phyloP scores from a whole-genome alignment of 1,139 yeast genomes.

The Hansenula lynferdii region DNA sequence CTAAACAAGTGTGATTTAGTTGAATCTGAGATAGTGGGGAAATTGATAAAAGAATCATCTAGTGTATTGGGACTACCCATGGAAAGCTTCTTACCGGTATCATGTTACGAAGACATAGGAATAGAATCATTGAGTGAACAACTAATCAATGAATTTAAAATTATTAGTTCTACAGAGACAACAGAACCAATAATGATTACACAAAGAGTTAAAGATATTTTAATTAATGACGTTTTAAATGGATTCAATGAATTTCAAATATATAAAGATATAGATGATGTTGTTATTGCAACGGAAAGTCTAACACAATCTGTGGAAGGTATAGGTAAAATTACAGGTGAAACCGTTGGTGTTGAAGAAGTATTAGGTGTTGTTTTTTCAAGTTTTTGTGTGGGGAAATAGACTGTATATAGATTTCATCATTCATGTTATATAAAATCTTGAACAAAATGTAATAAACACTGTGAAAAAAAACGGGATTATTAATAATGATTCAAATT shows the following conservation, averaged over 20 bases:
- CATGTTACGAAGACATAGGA: slow-evolving; percentile 61
- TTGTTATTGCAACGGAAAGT: slow-evolving; percentile 79
- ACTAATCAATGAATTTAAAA: slow-evolving; percentile 42
- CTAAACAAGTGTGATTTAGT: slow-evolving; percentile 63
- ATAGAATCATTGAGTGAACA: slow-evolving; percentile 37
- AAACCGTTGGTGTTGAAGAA: slow-evolving; percentile 85
- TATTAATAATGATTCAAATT: not conserved
- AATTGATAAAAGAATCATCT: slow-evolving; percentile 23
- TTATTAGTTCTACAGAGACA: slow-evolving; percentile 41
- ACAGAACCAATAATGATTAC: slow-evolving; percentile 69
- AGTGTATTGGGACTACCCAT: slow-evolving; percentile 22
- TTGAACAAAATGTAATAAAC: not conserved
- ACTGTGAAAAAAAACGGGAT: not conserved
- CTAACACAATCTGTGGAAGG: slow-evolving; percentile 76
- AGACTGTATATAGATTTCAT: not conserved
- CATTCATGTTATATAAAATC: not conserved
- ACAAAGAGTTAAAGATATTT: slow-evolving; percentile 66
- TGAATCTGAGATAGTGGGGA: slow-evolving; percentile 19
- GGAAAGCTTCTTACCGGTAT: slow-evolving; percentile 41
- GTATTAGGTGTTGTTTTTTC: slow-evolving; percentile 87
- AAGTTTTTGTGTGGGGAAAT: slow-evolving; percentile 92
- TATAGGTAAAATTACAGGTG: slow-evolving; percentile 89
- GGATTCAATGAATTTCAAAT: slow-evolving; percentile 61
- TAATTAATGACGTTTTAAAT: slow-evolving; percentile 65
- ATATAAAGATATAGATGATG: slow-evolving; percentile 54